A percentile compares a stretch with the other conserved stretches of the same genome.
These are phyloP conservation scores for Xylaria sp. DNA, from an alignment of 2,329 filamentous ascomycete species.

Conservation along the genomic window DNA sequence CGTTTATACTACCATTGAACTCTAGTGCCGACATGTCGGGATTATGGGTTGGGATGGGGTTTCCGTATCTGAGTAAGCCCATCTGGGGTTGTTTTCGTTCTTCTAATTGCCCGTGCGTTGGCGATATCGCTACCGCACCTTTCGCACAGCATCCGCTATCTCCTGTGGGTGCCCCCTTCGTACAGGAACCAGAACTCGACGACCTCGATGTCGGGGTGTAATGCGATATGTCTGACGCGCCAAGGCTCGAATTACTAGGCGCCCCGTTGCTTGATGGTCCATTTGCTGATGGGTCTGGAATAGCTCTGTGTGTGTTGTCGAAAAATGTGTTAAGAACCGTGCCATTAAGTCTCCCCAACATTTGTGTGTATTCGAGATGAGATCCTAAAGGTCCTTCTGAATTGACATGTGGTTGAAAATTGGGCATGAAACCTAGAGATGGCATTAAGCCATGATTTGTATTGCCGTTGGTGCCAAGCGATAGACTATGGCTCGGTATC, in stretches of 20 bases:
- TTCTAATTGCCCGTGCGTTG: constrained; percentile 27
- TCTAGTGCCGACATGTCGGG: constrained; percentile 32
- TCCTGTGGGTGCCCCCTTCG: constrained; percentile 32
- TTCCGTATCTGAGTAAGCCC: constrained; percentile 37
- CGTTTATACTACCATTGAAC: constrained; percentile 21
- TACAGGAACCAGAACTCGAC: constrained; percentile 32
- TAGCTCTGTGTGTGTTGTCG: constrained; percentile 23
- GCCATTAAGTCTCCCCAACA: constrained; percentile 29
- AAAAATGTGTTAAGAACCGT: constrained; percentile 31
- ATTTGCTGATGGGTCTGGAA: constrained; percentile 26
- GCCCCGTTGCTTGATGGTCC: constrained; percentile 37
- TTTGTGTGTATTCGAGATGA: constrained; percentile 26
- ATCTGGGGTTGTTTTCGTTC: constrained; percentile 32
- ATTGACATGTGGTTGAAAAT: constrained; percentile 29
- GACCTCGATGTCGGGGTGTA: constrained; percentile 37
- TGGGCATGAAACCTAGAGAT: constrained; percentile 30
- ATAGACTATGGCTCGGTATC: constrained; percentile 33
- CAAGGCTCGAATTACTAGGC: constrained; percentile 38
- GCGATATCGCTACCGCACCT: constrained; percentile 8
- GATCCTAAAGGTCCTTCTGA: constrained; percentile 15
- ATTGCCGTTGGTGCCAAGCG: constrained; percentile 32
- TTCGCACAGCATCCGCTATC: constrained; percentile 40
- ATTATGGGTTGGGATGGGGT: constrained; percentile 29
- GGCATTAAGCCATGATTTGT: constrained; percentile 24
- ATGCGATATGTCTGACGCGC: constrained; percentile 36